phyloP scores from a whole-genome alignment of 345 rosid species.

The Mercurialis annua region DNA sequence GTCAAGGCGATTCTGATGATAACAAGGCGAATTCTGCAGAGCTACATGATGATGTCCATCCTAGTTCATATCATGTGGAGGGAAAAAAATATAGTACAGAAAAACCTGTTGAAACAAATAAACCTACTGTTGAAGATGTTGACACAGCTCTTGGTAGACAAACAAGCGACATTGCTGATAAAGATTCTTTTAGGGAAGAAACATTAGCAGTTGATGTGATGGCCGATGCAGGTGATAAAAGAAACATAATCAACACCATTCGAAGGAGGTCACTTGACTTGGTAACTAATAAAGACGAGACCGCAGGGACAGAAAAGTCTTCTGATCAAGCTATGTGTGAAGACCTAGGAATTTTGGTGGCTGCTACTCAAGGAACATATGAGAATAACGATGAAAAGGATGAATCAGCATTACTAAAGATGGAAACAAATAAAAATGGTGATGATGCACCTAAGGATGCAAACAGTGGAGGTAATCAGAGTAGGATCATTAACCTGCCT shows the following conservation, averaged over 20 bases:
- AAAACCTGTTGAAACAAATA: conserved; percentile 30
- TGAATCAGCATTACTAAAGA: conserved; percentile 34
- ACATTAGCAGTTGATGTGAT: conserved; percentile 29
- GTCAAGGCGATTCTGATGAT: conserved; percentile 27
- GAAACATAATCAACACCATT: conserved; percentile 18
- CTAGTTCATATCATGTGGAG: conserved; percentile 28
- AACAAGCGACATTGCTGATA: conserved; percentile 15
- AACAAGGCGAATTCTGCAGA: conserved; percentile 22
- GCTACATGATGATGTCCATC: conserved; percentile 20
- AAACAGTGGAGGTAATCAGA: conserved; percentile 43
- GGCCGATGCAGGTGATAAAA: conserved; percentile 22
- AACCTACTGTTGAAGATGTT: conserved; percentile 16
- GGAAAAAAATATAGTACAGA: conserved; percentile 26
- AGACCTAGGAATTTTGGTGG: conserved; percentile 34
- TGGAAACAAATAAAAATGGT: conserved; percentile 34
- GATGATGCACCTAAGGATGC: conserved; percentile 41
- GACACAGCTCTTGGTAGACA: conserved; percentile 24
- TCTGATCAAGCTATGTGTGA: conserved; percentile 28
- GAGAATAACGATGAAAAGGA: conserved; percentile 38
- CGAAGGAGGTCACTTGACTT: conserved; percentile 23
- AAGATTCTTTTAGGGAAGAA: conserved; percentile 29
- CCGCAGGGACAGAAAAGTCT: conserved; percentile 31
- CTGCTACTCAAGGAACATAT: conserved; percentile 32
- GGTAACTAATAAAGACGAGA: conserved; percentile 29
- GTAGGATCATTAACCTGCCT: conserved; percentile 58